phyloP scores from a whole-genome alignment of 2,329 filamentous ascomycete genomes.

The Trichoderma cornu-damae region DNA sequence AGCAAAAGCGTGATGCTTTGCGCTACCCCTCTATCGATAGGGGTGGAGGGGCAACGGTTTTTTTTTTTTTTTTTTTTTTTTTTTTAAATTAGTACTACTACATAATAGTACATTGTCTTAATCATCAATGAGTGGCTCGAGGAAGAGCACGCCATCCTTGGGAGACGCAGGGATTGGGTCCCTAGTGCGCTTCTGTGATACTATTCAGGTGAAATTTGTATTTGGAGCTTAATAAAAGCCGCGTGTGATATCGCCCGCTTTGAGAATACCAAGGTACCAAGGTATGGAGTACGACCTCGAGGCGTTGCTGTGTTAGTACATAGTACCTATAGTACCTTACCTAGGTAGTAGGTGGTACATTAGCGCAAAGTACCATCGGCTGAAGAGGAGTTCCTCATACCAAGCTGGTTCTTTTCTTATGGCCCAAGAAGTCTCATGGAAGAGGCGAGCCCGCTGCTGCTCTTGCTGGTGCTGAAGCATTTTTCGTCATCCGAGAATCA shows the following conservation, averaged over 20 bases:
- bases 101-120: no score
- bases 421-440: not conserved
- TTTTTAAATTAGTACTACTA: no score
- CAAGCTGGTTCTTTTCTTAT: not conserved
- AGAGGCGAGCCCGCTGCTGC: not conserved
- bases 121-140: not conserved
- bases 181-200: not conserved
- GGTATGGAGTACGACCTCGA: no score
- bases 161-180: not conserved
- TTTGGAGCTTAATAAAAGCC: not conserved
- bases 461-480: not conserved
- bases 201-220: not conserved
- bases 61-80: not conserved
- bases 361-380: no score
- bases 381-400: not conserved
- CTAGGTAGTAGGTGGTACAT: no score
- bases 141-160: conserved; percentile 5
- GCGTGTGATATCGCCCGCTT: no score
- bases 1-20: not conserved
- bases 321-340: no score
- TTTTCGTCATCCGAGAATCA: no score
- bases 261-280: no score
- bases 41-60: conserved; percentile 10
- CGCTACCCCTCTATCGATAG: conserved; percentile 16
- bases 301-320: no score